Evolutionary conservation across 2,329 filamentous ascomycete species (phyloP).

Genomic region (Fusarium torulosum): DNA sequence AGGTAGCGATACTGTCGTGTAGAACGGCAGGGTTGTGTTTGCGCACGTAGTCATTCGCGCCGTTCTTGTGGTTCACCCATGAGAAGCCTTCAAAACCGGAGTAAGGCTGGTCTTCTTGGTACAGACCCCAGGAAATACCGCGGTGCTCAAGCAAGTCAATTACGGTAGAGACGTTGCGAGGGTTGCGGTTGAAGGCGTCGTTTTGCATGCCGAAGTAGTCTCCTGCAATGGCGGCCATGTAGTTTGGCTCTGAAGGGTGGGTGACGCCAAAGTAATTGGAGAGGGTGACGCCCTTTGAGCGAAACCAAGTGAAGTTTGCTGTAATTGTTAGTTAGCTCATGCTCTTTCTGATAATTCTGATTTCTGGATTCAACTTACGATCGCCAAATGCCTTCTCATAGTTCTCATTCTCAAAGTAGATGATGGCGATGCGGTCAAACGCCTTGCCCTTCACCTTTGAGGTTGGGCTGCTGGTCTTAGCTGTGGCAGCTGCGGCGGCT

Average conservation of each 20-base stretch:
- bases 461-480: constrained; percentile 69
- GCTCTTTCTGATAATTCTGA: accelerated
- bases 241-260: constrained; percentile 77
- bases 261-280: constrained; percentile 65
- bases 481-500: constrained; percentile 69
- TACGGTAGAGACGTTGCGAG: constrained; percentile 73
- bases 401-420: constrained; percentile 84
- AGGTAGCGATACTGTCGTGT: constrained; percentile 73
- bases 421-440: constrained; percentile 78
- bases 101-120: constrained; percentile 84
- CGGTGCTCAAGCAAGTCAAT: constrained; percentile 76
- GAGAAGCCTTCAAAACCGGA: constrained; percentile 75
- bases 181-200: constrained; percentile 67
- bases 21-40: constrained; percentile 81
- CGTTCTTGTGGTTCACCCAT: constrained; percentile 74
- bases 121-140: constrained; percentile 76
- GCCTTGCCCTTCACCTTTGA: constrained; percentile 76
- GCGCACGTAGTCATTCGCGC: constrained; percentile 81
- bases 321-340: background rate
- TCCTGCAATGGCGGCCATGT: constrained; percentile 70
- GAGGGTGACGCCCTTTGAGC: constrained; percentile 49
- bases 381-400: constrained; percentile 75
- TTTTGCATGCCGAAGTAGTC: constrained; percentile 74
- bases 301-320: constrained; percentile 49
- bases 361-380: constrained; percentile 56